These are phyloP conservation scores for Murraya koenigii DNA, from an alignment of 345 rosid species.

Conservation along the genomic window DNA sequence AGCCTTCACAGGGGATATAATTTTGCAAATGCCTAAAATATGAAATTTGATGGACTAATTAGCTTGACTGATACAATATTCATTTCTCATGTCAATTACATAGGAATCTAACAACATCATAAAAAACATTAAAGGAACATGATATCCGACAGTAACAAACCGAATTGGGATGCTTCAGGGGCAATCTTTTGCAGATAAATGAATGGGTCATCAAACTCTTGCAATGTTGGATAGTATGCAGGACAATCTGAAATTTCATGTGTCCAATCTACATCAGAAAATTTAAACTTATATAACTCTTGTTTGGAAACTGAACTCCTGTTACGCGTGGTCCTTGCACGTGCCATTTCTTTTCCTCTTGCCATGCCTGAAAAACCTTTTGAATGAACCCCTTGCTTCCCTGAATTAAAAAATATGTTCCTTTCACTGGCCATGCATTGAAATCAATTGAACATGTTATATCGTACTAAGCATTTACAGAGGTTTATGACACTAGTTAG, in stretches of 20 bases:
- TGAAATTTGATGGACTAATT: neutral
- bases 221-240: constrained; percentile 48
- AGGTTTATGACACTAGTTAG: too few species aligned
- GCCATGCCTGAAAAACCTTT: too few species aligned
- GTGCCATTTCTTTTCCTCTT: neutral
- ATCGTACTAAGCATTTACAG: too few species aligned
- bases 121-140: neutral
- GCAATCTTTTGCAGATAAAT: constrained; percentile 50
- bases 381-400: neutral
- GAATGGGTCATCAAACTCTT: constrained; percentile 62
- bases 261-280: constrained; percentile 46
- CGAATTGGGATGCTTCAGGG: constrained; percentile 55
- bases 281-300: neutral
- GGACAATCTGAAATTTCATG: constrained; percentile 55
- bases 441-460: neutral
- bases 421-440: neutral
- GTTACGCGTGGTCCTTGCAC: neutral
- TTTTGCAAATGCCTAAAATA: constrained; percentile 59
- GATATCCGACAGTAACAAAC: constrained; percentile 15
- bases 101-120: too few species aligned
- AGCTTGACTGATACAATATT: too few species aligned
- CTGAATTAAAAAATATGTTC: neutral
- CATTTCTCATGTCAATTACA: too few species aligned
- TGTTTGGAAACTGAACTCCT: neutral
- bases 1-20: constrained; percentile 53